Conservation (phyloP, 2,329 filamentous ascomycete species). For the Elsinoe perseae region DNA sequence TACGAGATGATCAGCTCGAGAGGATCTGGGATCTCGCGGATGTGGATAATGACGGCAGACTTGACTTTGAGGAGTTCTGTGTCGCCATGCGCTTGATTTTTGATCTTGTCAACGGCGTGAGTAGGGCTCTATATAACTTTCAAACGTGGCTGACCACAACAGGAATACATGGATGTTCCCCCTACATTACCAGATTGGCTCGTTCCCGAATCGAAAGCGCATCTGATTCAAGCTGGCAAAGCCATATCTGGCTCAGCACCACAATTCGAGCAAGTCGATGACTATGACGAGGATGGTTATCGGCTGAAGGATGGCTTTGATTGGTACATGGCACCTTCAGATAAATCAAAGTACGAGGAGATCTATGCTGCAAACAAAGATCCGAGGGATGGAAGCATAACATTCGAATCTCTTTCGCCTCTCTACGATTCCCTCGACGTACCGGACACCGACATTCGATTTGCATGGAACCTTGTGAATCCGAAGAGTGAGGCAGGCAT, state of each 20-base stretch:
- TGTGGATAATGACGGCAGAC: slow-evolving; percentile 91
- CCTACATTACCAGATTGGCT: slow-evolving; percentile 85
- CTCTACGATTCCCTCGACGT: slow-evolving; percentile 76
- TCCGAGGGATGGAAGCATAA: slow-evolving; percentile 61
- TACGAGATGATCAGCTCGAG: slow-evolving; percentile 80
- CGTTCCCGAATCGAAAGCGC: slow-evolving; percentile 87
- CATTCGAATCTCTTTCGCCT: slow-evolving; percentile 69
- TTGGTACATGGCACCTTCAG: slow-evolving; percentile 94
- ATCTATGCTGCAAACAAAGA: slow-evolving; percentile 93
- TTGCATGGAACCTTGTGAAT: slow-evolving; percentile 96
- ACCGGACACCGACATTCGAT: slow-evolving; percentile 71
- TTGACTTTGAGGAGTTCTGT: slow-evolving; percentile 99
- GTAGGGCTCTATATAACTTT: slow-evolving; percentile 25
- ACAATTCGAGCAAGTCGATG: slow-evolving; percentile 74
- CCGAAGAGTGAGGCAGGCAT: slow-evolving; percentile 74
- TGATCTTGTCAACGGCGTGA: slow-evolving; percentile 87
- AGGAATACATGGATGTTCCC: slow-evolving; percentile 91
- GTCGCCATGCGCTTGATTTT: slow-evolving; percentile 98
- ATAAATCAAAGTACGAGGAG: slow-evolving; percentile 91
- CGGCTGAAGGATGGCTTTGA: slow-evolving; percentile 95
- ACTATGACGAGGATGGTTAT: slow-evolving; percentile 67
- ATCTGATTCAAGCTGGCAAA: slow-evolving; percentile 75
- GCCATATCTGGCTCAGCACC: slow-evolving; percentile 72
- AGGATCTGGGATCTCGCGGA: slow-evolving; percentile 95
- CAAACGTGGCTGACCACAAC: slow-evolving; percentile 8